Conservation (phyloP, 2,329 filamentous ascomycete genomes). For the Stagonosporopsis tanaceti region DNA sequence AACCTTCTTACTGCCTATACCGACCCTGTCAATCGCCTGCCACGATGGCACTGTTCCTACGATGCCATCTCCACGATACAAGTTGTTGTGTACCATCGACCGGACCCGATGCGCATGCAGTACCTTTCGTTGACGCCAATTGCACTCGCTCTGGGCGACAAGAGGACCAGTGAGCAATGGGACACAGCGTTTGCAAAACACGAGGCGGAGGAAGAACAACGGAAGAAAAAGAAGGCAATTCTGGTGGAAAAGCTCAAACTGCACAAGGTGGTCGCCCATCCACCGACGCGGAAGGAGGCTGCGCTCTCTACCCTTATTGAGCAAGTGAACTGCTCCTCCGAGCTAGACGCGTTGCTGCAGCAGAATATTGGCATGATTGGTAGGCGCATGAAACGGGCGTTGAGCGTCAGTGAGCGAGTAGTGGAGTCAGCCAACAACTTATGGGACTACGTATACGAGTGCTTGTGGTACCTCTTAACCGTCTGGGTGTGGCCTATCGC, state of each 20-base stretch:
- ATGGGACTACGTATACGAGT: conserved; percentile 75
- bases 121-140: conserved; percentile 94
- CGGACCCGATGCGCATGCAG: conserved; percentile 88
- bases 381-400: conserved; percentile 77
- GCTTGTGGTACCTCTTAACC: conserved; percentile 74
- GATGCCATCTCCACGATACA: conserved; percentile 78
- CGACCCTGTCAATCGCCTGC: conserved; percentile 62
- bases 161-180: conserved; percentile 57
- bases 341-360: conserved; percentile 84
- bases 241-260: conserved; percentile 86
- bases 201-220: conserved; percentile 75
- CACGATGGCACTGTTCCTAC: conserved; percentile 73
- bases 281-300: conserved; percentile 81
- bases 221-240: conserved; percentile 67
- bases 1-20: conserved; percentile 72
- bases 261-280: conserved; percentile 82
- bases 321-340: conserved; percentile 95
- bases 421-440: conserved; percentile 91
- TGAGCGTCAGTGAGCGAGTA: conserved; percentile 93
- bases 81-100: conserved; percentile 87
- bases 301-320: conserved; percentile 83
- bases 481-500: conserved; percentile 81
- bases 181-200: conserved; percentile 58
- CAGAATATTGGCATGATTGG: conserved; percentile 89
- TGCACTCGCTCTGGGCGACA: conserved; percentile 77